A percentile compares a stretch with the other conserved stretches of the same genome.
phyloP scores from a whole-genome alignment of 2,329 filamentous ascomycete species.

The Cytospora chrysosperma region DNA sequence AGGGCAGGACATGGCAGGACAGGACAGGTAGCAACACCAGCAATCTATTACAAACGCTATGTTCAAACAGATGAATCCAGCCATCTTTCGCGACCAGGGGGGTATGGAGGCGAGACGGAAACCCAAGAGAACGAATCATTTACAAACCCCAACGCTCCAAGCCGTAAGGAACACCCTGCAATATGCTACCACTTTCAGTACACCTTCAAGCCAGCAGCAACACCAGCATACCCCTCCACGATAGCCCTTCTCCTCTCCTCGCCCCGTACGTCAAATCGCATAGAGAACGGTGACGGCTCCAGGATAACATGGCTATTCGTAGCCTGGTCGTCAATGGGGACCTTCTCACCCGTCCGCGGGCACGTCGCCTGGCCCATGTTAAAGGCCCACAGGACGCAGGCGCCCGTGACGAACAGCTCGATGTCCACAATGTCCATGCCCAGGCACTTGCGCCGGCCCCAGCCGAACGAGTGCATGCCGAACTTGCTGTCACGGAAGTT shows the following conservation, averaged over 20 bases:
- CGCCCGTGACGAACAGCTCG: slow-evolving; percentile 53
- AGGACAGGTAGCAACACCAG: not conserved
- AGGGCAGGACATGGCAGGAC: too few species aligned
- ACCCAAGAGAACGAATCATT: not conserved
- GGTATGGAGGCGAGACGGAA: too few species aligned
- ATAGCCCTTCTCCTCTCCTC: slow-evolving; percentile 39
- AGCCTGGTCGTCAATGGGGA: slow-evolving; percentile 49
- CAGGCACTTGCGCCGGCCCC: slow-evolving; percentile 61
- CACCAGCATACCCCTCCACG: slow-evolving; percentile 37
- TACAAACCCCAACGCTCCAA: too few species aligned
- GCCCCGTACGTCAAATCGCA: slow-evolving; percentile 44
- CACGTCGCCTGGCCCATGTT: slow-evolving; percentile 42
- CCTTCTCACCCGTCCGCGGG: slow-evolving; percentile 40
- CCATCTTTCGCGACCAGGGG: not conserved
- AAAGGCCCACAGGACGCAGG: slow-evolving; percentile 50
- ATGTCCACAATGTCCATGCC: slow-evolving; percentile 63
- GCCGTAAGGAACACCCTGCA: not conserved
- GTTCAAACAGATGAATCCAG: not conserved
- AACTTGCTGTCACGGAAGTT: slow-evolving; percentile 55
- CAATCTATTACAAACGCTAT: not conserved
- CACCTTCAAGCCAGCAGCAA: slow-evolving; percentile 34
- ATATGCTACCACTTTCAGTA: slow-evolving; percentile 2
- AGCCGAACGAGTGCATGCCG: slow-evolving; percentile 64
- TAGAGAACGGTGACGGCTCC: slow-evolving; percentile 48
- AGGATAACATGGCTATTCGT: slow-evolving; percentile 54